phyloP scores from a whole-genome alignment of 306 rosid genomes.

The Prunus mume region DNA sequence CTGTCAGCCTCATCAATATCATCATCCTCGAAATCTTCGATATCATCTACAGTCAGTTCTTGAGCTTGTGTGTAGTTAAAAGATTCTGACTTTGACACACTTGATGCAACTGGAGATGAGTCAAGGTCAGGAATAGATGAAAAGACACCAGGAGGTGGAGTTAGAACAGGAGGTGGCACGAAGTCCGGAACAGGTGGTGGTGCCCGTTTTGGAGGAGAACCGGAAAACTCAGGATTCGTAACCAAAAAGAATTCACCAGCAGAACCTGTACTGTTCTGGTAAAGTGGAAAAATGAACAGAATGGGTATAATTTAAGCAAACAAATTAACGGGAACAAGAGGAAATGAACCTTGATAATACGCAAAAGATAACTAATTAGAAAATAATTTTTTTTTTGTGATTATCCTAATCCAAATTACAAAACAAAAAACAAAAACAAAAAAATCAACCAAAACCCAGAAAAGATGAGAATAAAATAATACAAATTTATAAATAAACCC shows the following conservation, averaged over 20 bases:
- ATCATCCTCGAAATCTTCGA: conserved; percentile 90
- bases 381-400: not conserved
- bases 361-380: conserved; percentile 11
- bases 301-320: conserved; percentile 4
- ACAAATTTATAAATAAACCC: too few relatives aligned
- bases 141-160: conserved; percentile 43
- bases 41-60: conserved; percentile 90
- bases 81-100: conserved; percentile 73
- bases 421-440: not conserved
- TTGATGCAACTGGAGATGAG: conserved; percentile 49
- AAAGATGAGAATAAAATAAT: not conserved
- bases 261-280: conserved; percentile 77
- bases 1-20: conserved; percentile 42
- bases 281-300: conserved; percentile 36
- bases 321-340: conserved; percentile 20
- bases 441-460: not conserved
- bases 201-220: conserved; percentile 89
- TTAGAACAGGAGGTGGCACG: conserved; percentile 28
- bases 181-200: conserved; percentile 74
- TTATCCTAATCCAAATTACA: not conserved
- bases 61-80: conserved; percentile 67
- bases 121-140: conserved; percentile 42
- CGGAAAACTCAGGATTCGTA: conserved; percentile 70
- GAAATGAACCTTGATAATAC: not conserved
- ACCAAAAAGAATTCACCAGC: conserved; percentile 85